Percentiles rank a stretch among this genome's conserved stretches.
These are phyloP conservation scores for Claviceps sp. DNA, from an alignment of 2,329 filamentous ascomycete species.

Conservation along the genomic window DNA sequence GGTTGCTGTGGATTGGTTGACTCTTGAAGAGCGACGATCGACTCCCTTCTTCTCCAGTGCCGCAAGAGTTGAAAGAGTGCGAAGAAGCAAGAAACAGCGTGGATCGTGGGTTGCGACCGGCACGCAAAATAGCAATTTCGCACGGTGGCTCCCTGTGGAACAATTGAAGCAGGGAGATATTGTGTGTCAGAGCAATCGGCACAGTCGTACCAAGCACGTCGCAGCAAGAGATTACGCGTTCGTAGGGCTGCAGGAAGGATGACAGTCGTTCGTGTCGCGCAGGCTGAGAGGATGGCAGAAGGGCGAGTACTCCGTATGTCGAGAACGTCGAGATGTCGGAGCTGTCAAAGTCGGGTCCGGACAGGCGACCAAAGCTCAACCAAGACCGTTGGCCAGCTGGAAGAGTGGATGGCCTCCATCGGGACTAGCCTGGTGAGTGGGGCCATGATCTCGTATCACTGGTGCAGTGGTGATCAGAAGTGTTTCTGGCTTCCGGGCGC, in stretches of 20 bases:
- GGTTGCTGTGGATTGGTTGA: neutral
- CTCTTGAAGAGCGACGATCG: neutral
- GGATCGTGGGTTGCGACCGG: neutral
- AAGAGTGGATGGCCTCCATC: too few species aligned
- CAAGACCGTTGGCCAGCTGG: too few species aligned
- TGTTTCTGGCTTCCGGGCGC: too few species aligned
- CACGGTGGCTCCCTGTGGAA: neutral
- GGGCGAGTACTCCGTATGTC: neutral
- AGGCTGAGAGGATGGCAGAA: neutral
- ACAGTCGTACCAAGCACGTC: neutral
- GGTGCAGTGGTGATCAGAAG: too few species aligned
- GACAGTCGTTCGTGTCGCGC: neutral
- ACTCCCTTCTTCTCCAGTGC: neutral
- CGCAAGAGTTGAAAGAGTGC: neutral
- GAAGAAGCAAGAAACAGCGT: neutral
- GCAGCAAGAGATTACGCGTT: neutral
- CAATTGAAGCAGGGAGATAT: neutral
- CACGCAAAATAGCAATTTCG: neutral
- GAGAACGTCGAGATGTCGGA: too few species aligned
- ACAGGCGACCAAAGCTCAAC: too few species aligned
- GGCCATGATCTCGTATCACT: too few species aligned
- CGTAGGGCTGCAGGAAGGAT: neutral
- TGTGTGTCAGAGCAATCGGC: neutral
- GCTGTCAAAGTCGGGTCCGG: too few species aligned
- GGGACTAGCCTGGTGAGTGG: too few species aligned